Base-by-base conservation (phyloP, 345 rosid genomes). In the Camelina laxa region DNA sequence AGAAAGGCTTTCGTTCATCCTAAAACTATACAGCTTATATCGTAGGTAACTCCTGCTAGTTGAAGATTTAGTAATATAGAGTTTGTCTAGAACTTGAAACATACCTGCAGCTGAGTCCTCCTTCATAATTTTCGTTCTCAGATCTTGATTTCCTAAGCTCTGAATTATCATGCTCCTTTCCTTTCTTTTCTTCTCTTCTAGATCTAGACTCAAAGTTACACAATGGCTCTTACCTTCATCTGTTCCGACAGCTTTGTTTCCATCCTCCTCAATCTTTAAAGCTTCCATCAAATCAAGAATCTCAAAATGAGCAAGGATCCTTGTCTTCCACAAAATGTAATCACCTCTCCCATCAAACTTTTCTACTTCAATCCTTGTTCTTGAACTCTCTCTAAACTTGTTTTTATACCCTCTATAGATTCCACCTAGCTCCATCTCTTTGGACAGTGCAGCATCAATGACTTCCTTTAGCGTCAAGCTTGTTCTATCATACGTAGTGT, bases 141-240 rank as follows among this genome's bases (percentile, higher is more conserved):
- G 56, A 27, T 16, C 55, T 11, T 64, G 10, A 30, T 64, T 3
- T 45, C 11, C 16, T 45, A 64, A 1, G 6, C 41, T 64, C 15
- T 45, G n/a, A 9, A 45, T 0, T 0, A 64, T 6, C 27, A 64
- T 64, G 41, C 38, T 16, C 8, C 9, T 45, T 3, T 24, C 41
- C 55, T 45, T 27, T 45, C 55, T 64, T 55, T 45, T 27, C 55
- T 64, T 64, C 41, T 64, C 69, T 64, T 64, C 41, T 0, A 64
- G 2, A 27, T 1, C 55, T 15, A 1, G 67, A 24, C 38, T 62
- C 38, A 24, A 62, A 44, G 5, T 2, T 42, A 9, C 8, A 24
- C 15, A 63, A 63, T 20, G 11, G 6, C 16, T 36, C 47, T 60
- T 60, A 19, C 2, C 27, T 38, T 38, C 47, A n/a, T 16, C 61